These are phyloP conservation scores for Aspergillus ruber DNA, from an alignment of 2,329 filamentous ascomycete species.

Conservation along the genomic window DNA sequence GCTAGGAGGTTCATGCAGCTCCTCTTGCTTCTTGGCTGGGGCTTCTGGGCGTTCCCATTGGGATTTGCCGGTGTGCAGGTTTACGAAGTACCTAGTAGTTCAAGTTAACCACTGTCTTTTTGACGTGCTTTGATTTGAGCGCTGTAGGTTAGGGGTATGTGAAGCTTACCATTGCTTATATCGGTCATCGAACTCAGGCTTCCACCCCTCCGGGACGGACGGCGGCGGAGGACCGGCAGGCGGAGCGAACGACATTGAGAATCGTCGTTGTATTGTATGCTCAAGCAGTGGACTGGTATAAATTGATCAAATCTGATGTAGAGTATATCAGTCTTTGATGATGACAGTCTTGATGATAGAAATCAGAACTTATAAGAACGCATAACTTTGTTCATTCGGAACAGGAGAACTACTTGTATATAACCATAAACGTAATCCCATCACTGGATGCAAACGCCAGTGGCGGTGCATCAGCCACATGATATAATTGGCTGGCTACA, in stretches of 20 bases:
- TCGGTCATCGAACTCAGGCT: slow-evolving; percentile 76
- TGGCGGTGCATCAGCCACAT: slow-evolving; percentile 14
- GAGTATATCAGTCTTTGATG: neutral
- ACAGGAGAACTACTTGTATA: neutral
- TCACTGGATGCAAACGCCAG: neutral
- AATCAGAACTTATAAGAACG: no score
- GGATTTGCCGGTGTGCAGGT: slow-evolving; percentile 78
- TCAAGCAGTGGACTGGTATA: neutral
- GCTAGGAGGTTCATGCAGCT: slow-evolving; percentile 35
- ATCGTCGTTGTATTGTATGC: neutral
- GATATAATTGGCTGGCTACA: slow-evolving; percentile 1
- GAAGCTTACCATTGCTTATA: slow-evolving; percentile 70
- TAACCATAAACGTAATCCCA: neutral
- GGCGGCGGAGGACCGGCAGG: slow-evolving; percentile 51
- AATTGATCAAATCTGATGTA: neutral
- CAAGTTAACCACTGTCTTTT: no score
- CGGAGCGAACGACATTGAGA: slow-evolving; percentile 33
- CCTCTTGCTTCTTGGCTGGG: slow-evolving; percentile 46
- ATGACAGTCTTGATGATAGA: neutral
- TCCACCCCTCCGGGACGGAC: slow-evolving; percentile 70
- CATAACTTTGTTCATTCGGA: neutral
- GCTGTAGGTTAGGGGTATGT: no score
- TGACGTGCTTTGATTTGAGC: no score
- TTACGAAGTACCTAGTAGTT: slow-evolving; percentile 72
- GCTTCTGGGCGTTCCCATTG: slow-evolving; percentile 81